A percentile compares a stretch with the other conserved stretches of the same genome.
phyloP scores from a whole-genome alignment of 2,329 filamentous ascomycete species.

The Orbilia javanica region DNA sequence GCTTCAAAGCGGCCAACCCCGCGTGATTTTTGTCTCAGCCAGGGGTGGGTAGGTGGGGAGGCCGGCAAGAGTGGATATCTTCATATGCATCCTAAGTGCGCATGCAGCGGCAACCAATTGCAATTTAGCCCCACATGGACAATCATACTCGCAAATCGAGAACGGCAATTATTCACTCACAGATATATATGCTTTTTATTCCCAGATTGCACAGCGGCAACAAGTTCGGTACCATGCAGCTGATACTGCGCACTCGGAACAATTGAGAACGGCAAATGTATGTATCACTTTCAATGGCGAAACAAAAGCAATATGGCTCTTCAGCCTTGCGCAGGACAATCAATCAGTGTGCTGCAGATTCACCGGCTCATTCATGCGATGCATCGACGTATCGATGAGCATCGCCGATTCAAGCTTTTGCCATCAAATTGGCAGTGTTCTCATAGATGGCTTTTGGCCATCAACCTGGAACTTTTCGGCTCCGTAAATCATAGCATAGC shows the following conservation, averaged over 20 bases:
- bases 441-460: constrained; percentile 6
- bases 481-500: constrained; percentile 6
- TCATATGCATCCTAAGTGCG: constrained; percentile 5
- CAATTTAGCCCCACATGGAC: neutral
- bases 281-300: constrained; percentile 2
- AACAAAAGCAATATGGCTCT: constrained; percentile 5
- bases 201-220: constrained; percentile 1
- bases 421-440: constrained; percentile 5
- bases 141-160: constrained; percentile 3
- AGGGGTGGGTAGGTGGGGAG: neutral
- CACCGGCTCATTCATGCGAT: constrained; percentile 5
- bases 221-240: constrained; percentile 5
- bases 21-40: constrained; percentile 3
- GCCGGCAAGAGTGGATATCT: constrained; percentile 3
- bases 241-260: neutral
- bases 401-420: constrained; percentile 4
- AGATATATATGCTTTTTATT: neutral
- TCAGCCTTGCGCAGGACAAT: constrained; percentile 3
- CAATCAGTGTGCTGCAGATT: constrained; percentile 4
- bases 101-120: neutral
- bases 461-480: neutral
- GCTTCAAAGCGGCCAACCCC: neutral
- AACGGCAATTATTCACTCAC: neutral
- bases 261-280: constrained; percentile 2
- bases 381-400: constrained; percentile 3